Conservation (phyloP, 1,139 yeast genomes). For the Pichia inconspicua region DNA sequence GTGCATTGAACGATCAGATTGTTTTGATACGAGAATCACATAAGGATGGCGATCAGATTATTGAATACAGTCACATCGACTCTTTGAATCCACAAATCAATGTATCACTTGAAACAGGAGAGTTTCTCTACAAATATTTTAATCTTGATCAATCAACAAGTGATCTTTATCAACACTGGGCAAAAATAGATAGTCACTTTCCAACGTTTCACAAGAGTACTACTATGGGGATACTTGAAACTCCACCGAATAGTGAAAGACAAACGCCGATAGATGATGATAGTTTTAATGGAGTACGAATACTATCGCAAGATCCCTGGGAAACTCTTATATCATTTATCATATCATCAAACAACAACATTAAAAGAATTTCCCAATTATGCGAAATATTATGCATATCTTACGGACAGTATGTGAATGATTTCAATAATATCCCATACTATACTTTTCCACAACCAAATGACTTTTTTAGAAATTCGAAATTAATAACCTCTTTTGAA, state of each 20-base stretch:
- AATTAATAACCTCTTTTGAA: not conserved
- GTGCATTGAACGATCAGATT: conserved; percentile 42
- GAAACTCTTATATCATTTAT: conserved; percentile 85
- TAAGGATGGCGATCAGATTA: conserved; percentile 5
- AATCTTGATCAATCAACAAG: conserved; percentile 49
- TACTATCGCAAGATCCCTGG: conserved; percentile 93
- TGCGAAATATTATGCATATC: conserved; percentile 69
- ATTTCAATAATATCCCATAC: conserved; percentile 49
- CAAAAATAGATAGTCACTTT: conserved; percentile 43
- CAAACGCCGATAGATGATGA: conserved; percentile 22
- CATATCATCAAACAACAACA: conserved; percentile 93
- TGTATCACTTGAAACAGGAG: conserved; percentile 22
- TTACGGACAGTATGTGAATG: conserved; percentile 59
- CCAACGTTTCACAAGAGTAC: conserved; percentile 17
- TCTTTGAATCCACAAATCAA: conserved; percentile 22
- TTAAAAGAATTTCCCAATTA: conserved; percentile 88
- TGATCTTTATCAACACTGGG: conserved; percentile 57
- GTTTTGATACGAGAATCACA: conserved; percentile 35
- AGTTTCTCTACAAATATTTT: conserved; percentile 43
- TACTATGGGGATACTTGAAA: conserved; percentile 12
- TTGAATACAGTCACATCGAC: conserved; percentile 16
- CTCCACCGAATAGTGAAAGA: conserved; percentile 8
- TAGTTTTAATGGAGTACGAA: conserved; percentile 61
- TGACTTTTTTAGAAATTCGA: conserved; percentile 28
- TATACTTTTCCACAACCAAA: conserved; percentile 71